Evolutionary conservation across 2,329 filamentous ascomycete genomes (phyloP).

Genomic region (Microdochium paspali): DNA sequence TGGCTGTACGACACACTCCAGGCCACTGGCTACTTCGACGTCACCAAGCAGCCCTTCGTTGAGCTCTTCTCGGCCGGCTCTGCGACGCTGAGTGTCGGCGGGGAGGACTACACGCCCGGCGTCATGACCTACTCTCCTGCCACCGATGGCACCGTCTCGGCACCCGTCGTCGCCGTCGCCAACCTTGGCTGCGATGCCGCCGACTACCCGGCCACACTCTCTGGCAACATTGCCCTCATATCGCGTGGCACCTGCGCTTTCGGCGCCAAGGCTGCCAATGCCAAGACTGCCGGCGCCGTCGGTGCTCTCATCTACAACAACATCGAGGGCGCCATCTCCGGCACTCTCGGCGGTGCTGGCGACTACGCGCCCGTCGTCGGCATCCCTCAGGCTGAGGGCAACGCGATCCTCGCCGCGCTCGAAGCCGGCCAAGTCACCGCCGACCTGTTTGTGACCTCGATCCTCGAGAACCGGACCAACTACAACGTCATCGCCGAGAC

Average conservation of each 20-base stretch:
- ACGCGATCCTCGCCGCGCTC: slow-evolving; percentile 7
- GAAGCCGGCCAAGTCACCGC: slow-evolving; percentile 18
- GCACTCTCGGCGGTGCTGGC: slow-evolving; percentile 41
- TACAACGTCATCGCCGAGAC: slow-evolving; percentile 43
- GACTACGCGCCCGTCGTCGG: slow-evolving; percentile 42
- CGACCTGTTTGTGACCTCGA: slow-evolving; percentile 8
- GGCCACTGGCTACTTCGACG: slow-evolving; percentile 28
- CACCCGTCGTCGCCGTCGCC: slow-evolving; percentile 32
- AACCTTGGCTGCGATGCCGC: slow-evolving; percentile 42
- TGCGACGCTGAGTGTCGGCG: slow-evolving; percentile 19
- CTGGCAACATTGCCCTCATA: slow-evolving; percentile 50
- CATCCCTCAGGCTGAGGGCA: slow-evolving; percentile 37
- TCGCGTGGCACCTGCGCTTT: slow-evolving; percentile 51
- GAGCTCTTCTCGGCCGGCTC: slow-evolving; percentile 25
- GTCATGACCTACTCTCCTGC: slow-evolving; percentile 41
- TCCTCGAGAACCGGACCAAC: slow-evolving; percentile 15
- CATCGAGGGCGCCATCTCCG: slow-evolving; percentile 34
- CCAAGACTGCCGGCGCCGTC: slow-evolving; percentile 45
- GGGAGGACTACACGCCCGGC: slow-evolving; percentile 12
- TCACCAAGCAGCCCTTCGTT: slow-evolving; percentile 33
- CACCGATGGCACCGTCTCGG: slow-evolving; percentile 25
- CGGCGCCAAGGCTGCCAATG: slow-evolving; percentile 44
- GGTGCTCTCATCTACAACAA: slow-evolving; percentile 57
- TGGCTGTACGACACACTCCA: slow-evolving; percentile 13
- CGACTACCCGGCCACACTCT: slow-evolving; percentile 42